These are phyloP conservation scores for Cyclocybe cylindracea DNA, from an alignment of 768 basidiomycete species.

Conservation along the genomic window DNA sequence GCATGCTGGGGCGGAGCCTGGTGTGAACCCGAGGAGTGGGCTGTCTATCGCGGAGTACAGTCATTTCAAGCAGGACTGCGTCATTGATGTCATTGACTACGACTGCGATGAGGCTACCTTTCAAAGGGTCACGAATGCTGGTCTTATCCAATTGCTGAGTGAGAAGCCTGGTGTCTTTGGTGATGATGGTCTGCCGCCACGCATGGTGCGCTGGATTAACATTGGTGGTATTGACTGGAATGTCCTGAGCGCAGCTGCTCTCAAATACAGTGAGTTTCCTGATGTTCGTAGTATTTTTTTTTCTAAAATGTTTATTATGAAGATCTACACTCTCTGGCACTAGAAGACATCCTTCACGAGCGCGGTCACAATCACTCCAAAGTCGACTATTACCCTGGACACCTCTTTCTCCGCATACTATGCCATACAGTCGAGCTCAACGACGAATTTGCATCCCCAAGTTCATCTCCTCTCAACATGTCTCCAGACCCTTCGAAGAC, in stretches of 20 bases:
- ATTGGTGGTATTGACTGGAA: slow-evolving; percentile 64
- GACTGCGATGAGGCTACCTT: slow-evolving; percentile 44
- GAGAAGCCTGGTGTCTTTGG: slow-evolving; percentile 14
- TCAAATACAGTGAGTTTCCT: slow-evolving; percentile 51
- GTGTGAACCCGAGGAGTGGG: slow-evolving; percentile 56
- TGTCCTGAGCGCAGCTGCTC: slow-evolving; percentile 58
- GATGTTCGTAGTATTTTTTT: slow-evolving; percentile 9
- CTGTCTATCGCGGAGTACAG: slow-evolving; percentile 48
- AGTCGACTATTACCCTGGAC: slow-evolving; percentile 49
- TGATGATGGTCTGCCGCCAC: slow-evolving; percentile 32
- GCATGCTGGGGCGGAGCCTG: slow-evolving; percentile 61
- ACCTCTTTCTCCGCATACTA: slow-evolving; percentile 65
- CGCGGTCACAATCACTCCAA: slow-evolving; percentile 51
- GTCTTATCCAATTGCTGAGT: slow-evolving; percentile 47
- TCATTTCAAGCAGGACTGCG: slow-evolving; percentile 54
- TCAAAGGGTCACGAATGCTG: slow-evolving; percentile 48
- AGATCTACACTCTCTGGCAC: slow-evolving; percentile 66
- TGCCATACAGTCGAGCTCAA: slow-evolving; percentile 41
- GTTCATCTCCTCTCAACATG: not conserved
- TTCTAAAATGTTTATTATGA: slow-evolving; percentile 1
- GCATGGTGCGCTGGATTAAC: slow-evolving; percentile 58
- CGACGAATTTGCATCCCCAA: not conserved
- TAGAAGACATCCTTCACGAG: slow-evolving; percentile 65
- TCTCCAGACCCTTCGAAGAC: not conserved
- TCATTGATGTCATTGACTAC: slow-evolving; percentile 65